Conservation (phyloP, 352 stramenopile genomes). For the Phytopythium ostracodes region DNA sequence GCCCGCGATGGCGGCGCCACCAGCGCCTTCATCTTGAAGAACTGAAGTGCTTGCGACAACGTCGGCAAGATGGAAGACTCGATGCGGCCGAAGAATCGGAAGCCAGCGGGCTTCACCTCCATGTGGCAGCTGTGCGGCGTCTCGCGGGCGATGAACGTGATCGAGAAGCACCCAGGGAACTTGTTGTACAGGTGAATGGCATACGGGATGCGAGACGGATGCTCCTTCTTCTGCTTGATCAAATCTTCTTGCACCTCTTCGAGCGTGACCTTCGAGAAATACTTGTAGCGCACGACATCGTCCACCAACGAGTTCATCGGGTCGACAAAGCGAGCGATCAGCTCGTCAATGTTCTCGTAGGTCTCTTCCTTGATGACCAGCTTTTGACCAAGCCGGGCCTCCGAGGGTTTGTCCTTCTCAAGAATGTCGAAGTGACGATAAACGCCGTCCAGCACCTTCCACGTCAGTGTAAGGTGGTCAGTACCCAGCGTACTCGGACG, state of each 20-base stretch:
- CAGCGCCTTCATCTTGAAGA: conserved; percentile 89
- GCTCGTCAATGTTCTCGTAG: conserved; percentile 87
- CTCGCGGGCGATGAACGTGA: conserved; percentile 83
- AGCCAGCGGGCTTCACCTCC: conserved; percentile 82
- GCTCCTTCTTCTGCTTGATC: conserved; percentile 87
- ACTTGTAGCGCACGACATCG: conserved; percentile 85
- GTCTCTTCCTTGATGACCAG: conserved; percentile 86
- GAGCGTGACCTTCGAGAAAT: conserved; percentile 65
- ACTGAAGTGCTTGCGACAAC: conserved; percentile 75
- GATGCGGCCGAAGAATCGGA: conserved; percentile 85
- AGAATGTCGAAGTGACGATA: conserved; percentile 88
- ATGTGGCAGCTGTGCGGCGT: conserved; percentile 85
- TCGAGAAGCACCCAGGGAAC: conserved; percentile 87
- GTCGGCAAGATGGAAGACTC: conserved; percentile 82
- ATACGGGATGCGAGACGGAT: conserved; percentile 81
- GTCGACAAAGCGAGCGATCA: conserved; percentile 85
- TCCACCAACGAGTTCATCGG: conserved; percentile 88
- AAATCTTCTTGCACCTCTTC: conserved; percentile 83
- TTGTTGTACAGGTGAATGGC: conserved; percentile 82
- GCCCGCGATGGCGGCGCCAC: conserved; percentile 45
- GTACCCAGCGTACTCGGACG: conserved; percentile 77
- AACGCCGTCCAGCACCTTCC: conserved; percentile 85
- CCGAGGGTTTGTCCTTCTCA: conserved; percentile 85
- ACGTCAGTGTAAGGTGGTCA: conserved; percentile 85
- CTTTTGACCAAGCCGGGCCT: conserved; percentile 74